Conservation (phyloP, 2,329 filamentous ascomycete genomes). For the Hymenoscyphus occultus region DNA sequence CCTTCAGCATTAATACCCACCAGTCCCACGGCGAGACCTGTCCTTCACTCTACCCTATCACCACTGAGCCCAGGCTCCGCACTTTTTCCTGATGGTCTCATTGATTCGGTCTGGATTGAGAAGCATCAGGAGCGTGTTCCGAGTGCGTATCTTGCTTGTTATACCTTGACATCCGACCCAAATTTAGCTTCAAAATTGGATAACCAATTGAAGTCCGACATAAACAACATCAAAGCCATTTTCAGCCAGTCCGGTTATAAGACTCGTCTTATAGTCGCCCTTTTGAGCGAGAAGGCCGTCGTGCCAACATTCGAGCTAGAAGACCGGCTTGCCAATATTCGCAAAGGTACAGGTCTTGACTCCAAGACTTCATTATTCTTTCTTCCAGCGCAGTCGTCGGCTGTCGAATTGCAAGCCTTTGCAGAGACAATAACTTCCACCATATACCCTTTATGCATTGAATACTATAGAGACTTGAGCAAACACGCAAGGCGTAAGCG, state of each 20-base stretch:
- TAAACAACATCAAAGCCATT: slow-evolving; percentile 70
- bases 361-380: slow-evolving; percentile 79
- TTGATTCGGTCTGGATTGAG: slow-evolving; percentile 76
- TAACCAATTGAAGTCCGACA: slow-evolving; percentile 82
- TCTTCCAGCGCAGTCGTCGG: slow-evolving; percentile 69
- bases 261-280: slow-evolving; percentile 70
- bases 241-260: slow-evolving; percentile 71
- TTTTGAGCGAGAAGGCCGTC: slow-evolving; percentile 69
- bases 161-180: slow-evolving; percentile 68
- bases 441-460: slow-evolving; percentile 71
- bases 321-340: slow-evolving; percentile 75
- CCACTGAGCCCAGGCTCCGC: slow-evolving; percentile 80
- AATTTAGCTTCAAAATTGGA: slow-evolving; percentile 77
- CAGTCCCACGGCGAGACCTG: slow-evolving; percentile 44
- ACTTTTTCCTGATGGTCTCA: slow-evolving; percentile 85
- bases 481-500: slow-evolving; percentile 89
- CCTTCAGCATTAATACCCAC: slow-evolving; percentile 46
- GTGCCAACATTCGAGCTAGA: slow-evolving; percentile 58
- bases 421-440: slow-evolving; percentile 69
- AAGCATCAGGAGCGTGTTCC: slow-evolving; percentile 88
- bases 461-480: slow-evolving; percentile 93
- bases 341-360: slow-evolving; percentile 75
- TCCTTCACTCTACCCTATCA: slow-evolving; percentile 88
- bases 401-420: slow-evolving; percentile 69
- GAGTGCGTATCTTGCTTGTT: slow-evolving; percentile 77